phyloP scores from a whole-genome alignment of 495 filamentous ascomycete genomes.

The Hypoxylon lenormandii region DNA sequence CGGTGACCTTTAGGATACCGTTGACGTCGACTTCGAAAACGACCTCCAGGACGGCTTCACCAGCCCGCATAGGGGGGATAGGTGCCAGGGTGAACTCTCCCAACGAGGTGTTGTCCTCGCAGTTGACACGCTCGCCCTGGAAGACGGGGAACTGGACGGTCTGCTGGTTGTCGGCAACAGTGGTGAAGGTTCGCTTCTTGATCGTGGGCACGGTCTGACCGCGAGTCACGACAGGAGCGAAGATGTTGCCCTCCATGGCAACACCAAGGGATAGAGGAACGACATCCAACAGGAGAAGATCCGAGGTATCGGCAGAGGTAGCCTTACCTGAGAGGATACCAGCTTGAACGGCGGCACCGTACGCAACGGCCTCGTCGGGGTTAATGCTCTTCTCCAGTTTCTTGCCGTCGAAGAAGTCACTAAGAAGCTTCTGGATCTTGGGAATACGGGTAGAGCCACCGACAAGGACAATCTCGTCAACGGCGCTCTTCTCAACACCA shows the following conservation, averaged over 20 bases:
- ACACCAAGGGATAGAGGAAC: slow-evolving; percentile 98
- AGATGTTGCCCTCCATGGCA: slow-evolving; percentile 99
- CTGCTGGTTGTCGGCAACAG: slow-evolving; percentile 94
- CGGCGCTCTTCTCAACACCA: slow-evolving; percentile 89
- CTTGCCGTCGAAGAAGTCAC: slow-evolving; percentile 99
- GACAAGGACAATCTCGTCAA: slow-evolving; percentile 98
- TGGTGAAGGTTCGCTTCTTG: slow-evolving; percentile 97
- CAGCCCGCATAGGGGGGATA: slow-evolving; percentile 97
- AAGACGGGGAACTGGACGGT: slow-evolving; percentile 98
- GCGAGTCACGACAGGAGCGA: slow-evolving; percentile 92
- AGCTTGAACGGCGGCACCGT: slow-evolving; percentile 98
- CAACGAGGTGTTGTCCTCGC: slow-evolving; percentile 98
- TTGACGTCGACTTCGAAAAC: slow-evolving; percentile 99
- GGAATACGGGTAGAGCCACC: slow-evolving; percentile 99
- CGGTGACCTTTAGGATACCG: slow-evolving; percentile 99
- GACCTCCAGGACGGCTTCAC: slow-evolving; percentile 95
- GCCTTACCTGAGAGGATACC: slow-evolving; percentile 98
- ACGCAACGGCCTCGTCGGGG: slow-evolving; percentile 98
- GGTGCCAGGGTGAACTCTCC: slow-evolving; percentile 98
- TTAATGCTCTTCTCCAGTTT: slow-evolving; percentile 99
- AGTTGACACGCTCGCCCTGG: slow-evolving; percentile 99
- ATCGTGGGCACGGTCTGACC: slow-evolving; percentile 91
- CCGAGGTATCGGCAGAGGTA: slow-evolving; percentile 92
- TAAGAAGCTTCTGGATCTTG: slow-evolving; percentile 97
- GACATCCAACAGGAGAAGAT: slow-evolving; percentile 96